Conservation (phyloP, 768 basidiomycete genomes). For the Serendipita sp. region DNA sequence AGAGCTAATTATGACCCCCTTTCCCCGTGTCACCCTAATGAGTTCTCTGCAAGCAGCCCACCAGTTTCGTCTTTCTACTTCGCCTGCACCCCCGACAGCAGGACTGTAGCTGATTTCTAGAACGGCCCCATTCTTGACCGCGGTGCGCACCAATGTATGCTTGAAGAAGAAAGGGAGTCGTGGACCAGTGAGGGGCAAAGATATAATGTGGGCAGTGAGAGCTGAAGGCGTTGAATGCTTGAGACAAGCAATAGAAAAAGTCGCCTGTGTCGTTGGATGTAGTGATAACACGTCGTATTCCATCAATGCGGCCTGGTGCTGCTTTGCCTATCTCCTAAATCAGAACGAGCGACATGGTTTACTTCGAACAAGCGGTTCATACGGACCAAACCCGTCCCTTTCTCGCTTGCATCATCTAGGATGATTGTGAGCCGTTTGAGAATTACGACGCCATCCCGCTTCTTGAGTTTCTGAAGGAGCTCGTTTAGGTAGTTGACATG, state of each 20-base stretch:
- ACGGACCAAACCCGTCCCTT: conserved; percentile 64
- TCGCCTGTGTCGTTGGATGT: conserved; percentile 49
- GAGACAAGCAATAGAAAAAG: conserved; percentile 66
- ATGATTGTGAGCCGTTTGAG: conserved; percentile 68
- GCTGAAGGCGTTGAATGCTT: conserved; percentile 62
- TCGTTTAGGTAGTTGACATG: conserved; percentile 48
- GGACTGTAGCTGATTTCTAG: conserved; percentile 72
- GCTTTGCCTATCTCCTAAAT: conserved; percentile 38
- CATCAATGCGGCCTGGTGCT: conserved; percentile 43
- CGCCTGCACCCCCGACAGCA: conserved; percentile 43
- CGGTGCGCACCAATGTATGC: conserved; percentile 66
- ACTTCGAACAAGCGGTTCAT: background rate
- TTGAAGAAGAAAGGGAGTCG: conserved; percentile 69
- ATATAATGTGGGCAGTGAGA: conserved; percentile 65
- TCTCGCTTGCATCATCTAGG: conserved; percentile 70
- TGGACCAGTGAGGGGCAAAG: conserved; percentile 59
- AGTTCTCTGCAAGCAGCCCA: conserved; percentile 69
- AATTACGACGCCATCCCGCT: conserved; percentile 42
- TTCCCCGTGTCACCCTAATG: conserved; percentile 64
- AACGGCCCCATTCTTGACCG: conserved; percentile 64
- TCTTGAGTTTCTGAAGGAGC: conserved; percentile 43
- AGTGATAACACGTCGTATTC: conserved; percentile 67
- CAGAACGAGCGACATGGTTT: background rate
- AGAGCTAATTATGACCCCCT: conserved; percentile 54
- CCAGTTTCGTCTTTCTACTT: conserved; percentile 64